Base-by-base conservation (phyloP, 108 stramenopile genomes). In the Fragilaria radians region DNA sequence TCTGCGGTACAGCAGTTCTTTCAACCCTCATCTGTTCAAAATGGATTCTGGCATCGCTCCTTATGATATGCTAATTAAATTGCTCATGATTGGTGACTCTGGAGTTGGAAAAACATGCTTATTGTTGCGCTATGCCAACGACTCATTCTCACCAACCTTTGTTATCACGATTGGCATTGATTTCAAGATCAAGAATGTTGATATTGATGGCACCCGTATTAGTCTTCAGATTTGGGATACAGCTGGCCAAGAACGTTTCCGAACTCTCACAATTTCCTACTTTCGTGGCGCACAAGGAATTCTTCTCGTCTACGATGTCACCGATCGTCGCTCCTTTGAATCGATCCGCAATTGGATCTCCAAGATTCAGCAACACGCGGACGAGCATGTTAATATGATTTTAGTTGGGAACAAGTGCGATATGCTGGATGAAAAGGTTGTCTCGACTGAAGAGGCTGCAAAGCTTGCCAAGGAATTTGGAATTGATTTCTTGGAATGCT, bases 401-500 rank as follows among this genome's bases (percentile, higher is more conserved):
- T 73, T 99, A 32, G 93, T 99, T 11, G 98, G 96, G 24, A 98
- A 98, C 72, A 98, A 98, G 80, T 96, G 94, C 74, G 98, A 99
- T 79, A 94, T 95, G 92, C 61, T 83, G 11, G 82, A 91, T 56
- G 89, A 94, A 57, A 86, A 95, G 78, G 91, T 89, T 18, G 95
- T 99, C 48, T 83, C 82, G 48, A 91, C 86, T 28, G 91, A 96
- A 73, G 96, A 97, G 71, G 99, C 96, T 53, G 68, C 79, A 53
- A 81, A 80, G 60, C 75, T 96, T 46, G 99, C 97, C 24, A 80
- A 77, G 65, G 94, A 97, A 67, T 95, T 94, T 59, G 88, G 85
- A 50, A 95, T 97, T 42, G 93, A 85, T 5, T 99, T 98, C 65
- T 95, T 81, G 62, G 99, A 99, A 76, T 94, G 95, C 65, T 91